Base-by-base conservation (phyloP, 768 basidiomycete genomes). In the Phaeotremella fagi region DNA sequence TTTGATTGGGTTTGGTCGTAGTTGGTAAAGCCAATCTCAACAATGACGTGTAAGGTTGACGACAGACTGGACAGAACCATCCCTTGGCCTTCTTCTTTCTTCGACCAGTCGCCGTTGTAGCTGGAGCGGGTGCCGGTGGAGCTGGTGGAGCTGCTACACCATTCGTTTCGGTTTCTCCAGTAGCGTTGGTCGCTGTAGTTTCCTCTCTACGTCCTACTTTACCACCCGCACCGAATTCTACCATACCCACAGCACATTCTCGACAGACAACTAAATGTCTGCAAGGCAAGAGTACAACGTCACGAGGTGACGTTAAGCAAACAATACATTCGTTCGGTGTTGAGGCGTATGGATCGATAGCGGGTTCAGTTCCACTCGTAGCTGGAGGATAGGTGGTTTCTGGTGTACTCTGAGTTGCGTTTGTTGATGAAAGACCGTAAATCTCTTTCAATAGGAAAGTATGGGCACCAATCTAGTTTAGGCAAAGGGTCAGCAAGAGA, bases 371-470 rank as follows among this genome's bases (percentile, higher is more conserved):
- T 12, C 44, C 44, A 20, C 44, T 45, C 1, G 66, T 65, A 5
- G 66, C 64, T 9, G 73, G 70, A 1, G 60, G 75, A 53, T 66
- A 72, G n/a, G 59, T 46, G 4, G 31, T 81, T 1, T 79, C 80
- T 4, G 42, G 37, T 14, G 57, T 47, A 7, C 55, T 54, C 33
- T 62, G 54, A 16, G 24, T 54, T 24, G 33, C 31, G 11, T 64
- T 54, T 1, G 74, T 54, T 0, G 86, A 82, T 0, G 88, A 84
- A 4, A 97, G 81, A 44, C 91, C 91, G 63, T 87, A 97, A 43
- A 97, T 97, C 70, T 97, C 91, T 68, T 94, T 90, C 26, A 97
- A 78, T 49, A 91, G 86, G 83, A 97, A 97, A 0, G 89, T 90
- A 68, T 92, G 90, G 4, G 85, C 80, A 2, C 91, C 91, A 66